Evolutionary conservation across 2,329 filamentous ascomycete species (phyloP).

Genomic region (Xylariales sp.): DNA sequence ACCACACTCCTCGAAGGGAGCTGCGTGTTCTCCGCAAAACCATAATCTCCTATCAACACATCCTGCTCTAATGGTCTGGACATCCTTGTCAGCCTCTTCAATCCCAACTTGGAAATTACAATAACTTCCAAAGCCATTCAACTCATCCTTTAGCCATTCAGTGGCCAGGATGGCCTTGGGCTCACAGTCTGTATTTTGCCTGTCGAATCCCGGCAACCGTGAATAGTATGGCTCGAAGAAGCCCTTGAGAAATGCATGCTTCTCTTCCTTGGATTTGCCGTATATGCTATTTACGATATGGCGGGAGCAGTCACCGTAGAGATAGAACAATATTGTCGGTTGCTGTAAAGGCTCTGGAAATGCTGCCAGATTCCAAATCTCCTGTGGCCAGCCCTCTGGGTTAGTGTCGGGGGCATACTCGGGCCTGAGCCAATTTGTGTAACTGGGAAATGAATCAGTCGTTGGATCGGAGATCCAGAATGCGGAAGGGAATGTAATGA

Average conservation of each 20-base stretch:
- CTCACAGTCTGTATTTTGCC: conserved; percentile 37
- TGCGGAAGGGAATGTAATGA: conserved; percentile 19
- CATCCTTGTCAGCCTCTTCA: conserved; percentile 2
- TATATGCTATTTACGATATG: conserved; percentile 15
- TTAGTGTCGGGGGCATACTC: conserved; percentile 13
- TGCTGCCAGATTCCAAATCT: conserved; percentile 17
- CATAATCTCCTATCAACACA: conserved; percentile 46
- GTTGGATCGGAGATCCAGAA: conserved; percentile 16
- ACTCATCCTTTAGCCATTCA: conserved; percentile 60
- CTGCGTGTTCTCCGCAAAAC: conserved; percentile 64
- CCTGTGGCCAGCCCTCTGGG: conserved; percentile 13
- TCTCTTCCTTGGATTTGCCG: conserved; percentile 9
- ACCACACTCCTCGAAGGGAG: conserved; percentile 7
- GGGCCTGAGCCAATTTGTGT: conserved; percentile 14
- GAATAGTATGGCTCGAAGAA: conserved; percentile 65
- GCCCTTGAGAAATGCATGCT: conserved; percentile 20
- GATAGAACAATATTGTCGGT: conserved; percentile 15
- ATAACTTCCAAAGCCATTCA: conserved; percentile 65
- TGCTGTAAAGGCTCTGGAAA: conserved; percentile 12
- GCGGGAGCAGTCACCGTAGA: conserved; percentile 16
- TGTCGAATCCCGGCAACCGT: conserved; percentile 52
- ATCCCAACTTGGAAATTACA: conserved; percentile 56
- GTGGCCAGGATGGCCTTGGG: conserved; percentile 56
- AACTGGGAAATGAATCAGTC: conserved; percentile 12
- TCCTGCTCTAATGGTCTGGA: background rate